phyloP scores from a whole-genome alignment of 2,329 filamentous ascomycete genomes.

The Penicillium sp. region DNA sequence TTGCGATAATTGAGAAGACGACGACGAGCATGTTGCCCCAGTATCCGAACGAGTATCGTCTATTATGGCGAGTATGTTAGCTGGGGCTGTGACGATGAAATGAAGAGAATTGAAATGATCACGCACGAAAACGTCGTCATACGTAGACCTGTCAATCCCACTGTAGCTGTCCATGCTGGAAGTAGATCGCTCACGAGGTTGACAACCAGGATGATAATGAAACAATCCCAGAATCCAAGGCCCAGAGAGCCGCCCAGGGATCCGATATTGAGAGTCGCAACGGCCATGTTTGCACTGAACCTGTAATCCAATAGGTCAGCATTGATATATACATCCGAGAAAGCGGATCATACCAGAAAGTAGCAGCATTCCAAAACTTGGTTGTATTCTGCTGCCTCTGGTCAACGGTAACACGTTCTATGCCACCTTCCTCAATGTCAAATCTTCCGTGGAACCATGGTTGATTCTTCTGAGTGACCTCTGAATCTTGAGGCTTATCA shows the following conservation, averaged over 20 bases:
- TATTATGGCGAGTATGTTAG: background rate
- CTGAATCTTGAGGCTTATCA: background rate
- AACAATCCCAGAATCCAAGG: slow-evolving; percentile 39
- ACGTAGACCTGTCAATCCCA: slow-evolving; percentile 36
- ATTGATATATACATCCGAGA: background rate
- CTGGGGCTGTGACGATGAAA: background rate
- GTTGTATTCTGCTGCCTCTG: slow-evolving; percentile 22
- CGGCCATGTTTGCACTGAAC: slow-evolving; percentile 40
- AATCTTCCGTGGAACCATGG: slow-evolving; percentile 18
- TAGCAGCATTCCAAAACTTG: slow-evolving; percentile 27
- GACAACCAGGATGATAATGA: slow-evolving; percentile 36
- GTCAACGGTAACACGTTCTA: slow-evolving; percentile 23
- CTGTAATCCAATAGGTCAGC: slow-evolving; percentile 12
- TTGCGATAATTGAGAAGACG: slow-evolving; percentile 38
- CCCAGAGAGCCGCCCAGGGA: slow-evolving; percentile 33
- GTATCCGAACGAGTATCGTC: slow-evolving; percentile 40
- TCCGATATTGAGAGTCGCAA: slow-evolving; percentile 36
- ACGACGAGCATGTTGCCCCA: slow-evolving; percentile 40
- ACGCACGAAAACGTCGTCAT: slow-evolving; percentile 37
- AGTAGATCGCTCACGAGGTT: slow-evolving; percentile 33
- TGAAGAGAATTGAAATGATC: background rate
- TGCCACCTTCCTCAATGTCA: slow-evolving; percentile 23
- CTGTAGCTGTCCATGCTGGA: slow-evolving; percentile 30
- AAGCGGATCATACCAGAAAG: slow-evolving; percentile 5
- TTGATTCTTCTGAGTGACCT: background rate